Conservation (phyloP, 2,329 filamentous ascomycete species). For the Cordyceps fumosorosea region DNA sequence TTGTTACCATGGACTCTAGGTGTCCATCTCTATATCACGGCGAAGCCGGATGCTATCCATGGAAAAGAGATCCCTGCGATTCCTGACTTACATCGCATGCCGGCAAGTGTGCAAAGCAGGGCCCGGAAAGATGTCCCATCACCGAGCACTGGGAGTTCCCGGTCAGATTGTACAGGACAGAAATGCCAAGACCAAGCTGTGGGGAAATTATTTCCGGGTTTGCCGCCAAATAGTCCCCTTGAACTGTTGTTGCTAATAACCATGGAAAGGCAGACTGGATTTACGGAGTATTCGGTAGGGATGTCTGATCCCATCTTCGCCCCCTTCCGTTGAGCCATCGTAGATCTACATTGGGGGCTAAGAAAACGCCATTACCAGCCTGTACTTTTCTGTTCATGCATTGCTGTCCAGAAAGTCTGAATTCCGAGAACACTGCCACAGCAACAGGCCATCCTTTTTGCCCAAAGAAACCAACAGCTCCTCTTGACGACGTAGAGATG, state of each 20-base stretch:
- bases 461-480: background rate
- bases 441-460: background rate
- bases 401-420: background rate
- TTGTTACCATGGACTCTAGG: background rate
- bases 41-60: too few species aligned
- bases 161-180: too few species aligned
- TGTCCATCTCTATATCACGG: too few species aligned
- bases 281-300: background rate
- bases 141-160: too few species aligned
- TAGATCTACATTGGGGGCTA: background rate
- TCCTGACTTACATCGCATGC: background rate
- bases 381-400: background rate
- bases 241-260: too few species aligned
- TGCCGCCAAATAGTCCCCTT: background rate
- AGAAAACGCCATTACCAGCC: background rate
- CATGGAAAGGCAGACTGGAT: background rate
- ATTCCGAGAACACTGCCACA: background rate
- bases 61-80: background rate
- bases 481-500: background rate
- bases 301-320: too few species aligned
- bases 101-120: too few species aligned
- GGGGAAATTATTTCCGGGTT: conserved; percentile 4
- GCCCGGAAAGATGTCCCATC: too few species aligned
- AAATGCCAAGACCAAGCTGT: background rate
- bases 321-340: background rate